These are phyloP conservation scores for Cadophora malorum DNA, from an alignment of 2,329 filamentous ascomycete genomes.

Conservation along the genomic window DNA sequence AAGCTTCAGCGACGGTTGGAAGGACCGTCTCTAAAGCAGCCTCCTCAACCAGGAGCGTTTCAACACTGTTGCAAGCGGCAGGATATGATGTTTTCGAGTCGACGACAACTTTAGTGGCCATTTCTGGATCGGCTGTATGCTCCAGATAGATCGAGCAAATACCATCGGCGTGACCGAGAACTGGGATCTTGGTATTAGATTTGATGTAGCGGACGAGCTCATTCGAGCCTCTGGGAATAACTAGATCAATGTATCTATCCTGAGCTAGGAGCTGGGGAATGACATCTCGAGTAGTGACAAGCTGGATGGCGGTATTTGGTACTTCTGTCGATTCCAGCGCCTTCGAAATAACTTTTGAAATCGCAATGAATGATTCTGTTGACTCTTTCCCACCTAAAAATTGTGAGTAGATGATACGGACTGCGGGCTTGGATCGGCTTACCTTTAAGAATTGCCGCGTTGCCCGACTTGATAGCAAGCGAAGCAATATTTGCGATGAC, in stretches of 20 bases:
- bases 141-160: constrained; percentile 89
- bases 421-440: constrained; percentile 9
- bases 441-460: constrained; percentile 95
- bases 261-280: constrained; percentile 87
- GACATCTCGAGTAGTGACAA: constrained; percentile 90
- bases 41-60: constrained; percentile 87
- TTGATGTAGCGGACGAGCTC: constrained; percentile 73
- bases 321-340: constrained; percentile 77
- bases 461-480: constrained; percentile 94
- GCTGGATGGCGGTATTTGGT: constrained; percentile 86
- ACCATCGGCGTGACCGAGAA: constrained; percentile 94
- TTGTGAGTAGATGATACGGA: constrained; percentile 10
- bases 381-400: constrained; percentile 85
- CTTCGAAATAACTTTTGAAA: constrained; percentile 81
- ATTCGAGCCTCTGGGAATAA: constrained; percentile 74
- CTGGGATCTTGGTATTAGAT: constrained; percentile 88
- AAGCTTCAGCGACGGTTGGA: constrained; percentile 73
- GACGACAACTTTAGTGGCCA: constrained; percentile 78
- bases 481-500: constrained; percentile 98
- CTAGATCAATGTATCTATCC: constrained; percentile 89
- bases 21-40: constrained; percentile 70
- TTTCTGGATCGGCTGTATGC: constrained; percentile 72
- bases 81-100: constrained; percentile 96
- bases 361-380: constrained; percentile 91
- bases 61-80: constrained; percentile 93